Conservation (phyloP, 345 rosid species). For the Leavenworthia alabamica region DNA sequence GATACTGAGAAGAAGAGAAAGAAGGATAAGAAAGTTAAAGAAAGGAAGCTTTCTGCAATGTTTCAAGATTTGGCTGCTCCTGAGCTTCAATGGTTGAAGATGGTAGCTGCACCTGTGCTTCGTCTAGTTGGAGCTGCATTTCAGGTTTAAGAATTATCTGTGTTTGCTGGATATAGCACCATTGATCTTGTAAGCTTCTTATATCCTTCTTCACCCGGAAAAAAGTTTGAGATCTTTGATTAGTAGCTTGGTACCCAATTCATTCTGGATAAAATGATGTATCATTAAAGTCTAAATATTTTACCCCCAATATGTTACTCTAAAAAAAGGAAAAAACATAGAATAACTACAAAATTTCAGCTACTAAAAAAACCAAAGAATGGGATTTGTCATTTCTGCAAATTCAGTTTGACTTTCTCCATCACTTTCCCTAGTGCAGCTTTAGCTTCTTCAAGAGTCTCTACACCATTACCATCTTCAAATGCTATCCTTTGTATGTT, state of each 20-base stretch:
- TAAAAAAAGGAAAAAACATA: no score
- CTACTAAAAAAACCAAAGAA: background rate
- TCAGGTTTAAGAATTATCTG: conserved; percentile 80
- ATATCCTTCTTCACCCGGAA: background rate
- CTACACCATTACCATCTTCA: conserved; percentile 64
- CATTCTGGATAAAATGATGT: no score
- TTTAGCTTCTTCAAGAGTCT: conserved; percentile 89
- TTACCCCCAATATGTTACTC: background rate
- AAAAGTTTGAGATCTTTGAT: background rate
- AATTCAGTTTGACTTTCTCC: conserved; percentile 51
- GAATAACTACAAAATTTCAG: no score
- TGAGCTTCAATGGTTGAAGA: conserved; percentile 74
- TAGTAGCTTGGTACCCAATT: background rate
- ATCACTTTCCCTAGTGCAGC: conserved; percentile 68
- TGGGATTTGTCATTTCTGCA: conserved; percentile 45
- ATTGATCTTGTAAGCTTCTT: conserved; percentile 57
- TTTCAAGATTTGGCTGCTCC: conserved; percentile 90
- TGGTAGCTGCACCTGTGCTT: conserved; percentile 86
- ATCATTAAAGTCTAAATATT: no score
- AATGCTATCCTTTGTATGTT: conserved; percentile 83
- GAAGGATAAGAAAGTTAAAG: conserved; percentile 25
- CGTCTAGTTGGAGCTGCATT: conserved; percentile 90
- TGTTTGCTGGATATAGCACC: conserved; percentile 92
- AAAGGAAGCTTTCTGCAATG: conserved; percentile 72
- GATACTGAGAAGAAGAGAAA: conserved; percentile 38